Evolutionary conservation across 1,139 yeast genomes (phyloP).

Genomic region (Saccharomyces hybrid): DNA sequence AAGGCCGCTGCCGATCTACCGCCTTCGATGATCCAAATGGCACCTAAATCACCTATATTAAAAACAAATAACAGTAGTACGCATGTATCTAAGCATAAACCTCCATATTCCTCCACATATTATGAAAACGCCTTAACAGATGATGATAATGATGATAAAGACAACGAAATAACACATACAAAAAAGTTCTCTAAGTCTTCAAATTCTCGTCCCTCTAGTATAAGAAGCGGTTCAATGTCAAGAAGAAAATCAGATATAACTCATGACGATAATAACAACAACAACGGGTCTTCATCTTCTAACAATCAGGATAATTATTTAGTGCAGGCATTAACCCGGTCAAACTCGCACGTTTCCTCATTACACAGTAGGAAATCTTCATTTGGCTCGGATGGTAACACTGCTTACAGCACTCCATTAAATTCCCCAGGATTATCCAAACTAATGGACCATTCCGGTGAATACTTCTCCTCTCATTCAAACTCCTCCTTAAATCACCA

Average conservation of each 20-base stretch:
- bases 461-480: background rate
- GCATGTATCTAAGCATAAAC: conserved; percentile 12
- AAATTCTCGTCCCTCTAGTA: conserved; percentile 19
- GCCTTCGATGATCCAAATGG: conserved; percentile 61
- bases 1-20: conserved; percentile 37
- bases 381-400: conserved; percentile 21
- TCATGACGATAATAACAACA: conserved; percentile 4
- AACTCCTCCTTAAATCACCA: background rate
- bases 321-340: conserved; percentile 9
- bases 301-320: background rate
- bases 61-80: conserved; percentile 27
- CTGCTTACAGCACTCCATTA: conserved; percentile 28
- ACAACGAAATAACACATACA: conserved; percentile 8
- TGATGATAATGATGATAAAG: conserved; percentile 22
- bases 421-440: conserved; percentile 25
- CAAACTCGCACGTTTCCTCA: conserved; percentile 24
- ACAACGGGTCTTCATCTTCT: conserved; percentile 1
- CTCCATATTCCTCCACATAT: conserved; percentile 20
- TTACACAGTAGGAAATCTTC: conserved; percentile 29
- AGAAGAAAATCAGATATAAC: conserved; percentile 18
- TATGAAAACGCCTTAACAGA: conserved; percentile 30
- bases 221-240: conserved; percentile 18
- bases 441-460: conserved; percentile 6
- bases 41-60: conserved; percentile 63
- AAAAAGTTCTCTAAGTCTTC: background rate